phyloP scores from a whole-genome alignment of 345 rosid species.

The Melaleuca alternifolia region DNA sequence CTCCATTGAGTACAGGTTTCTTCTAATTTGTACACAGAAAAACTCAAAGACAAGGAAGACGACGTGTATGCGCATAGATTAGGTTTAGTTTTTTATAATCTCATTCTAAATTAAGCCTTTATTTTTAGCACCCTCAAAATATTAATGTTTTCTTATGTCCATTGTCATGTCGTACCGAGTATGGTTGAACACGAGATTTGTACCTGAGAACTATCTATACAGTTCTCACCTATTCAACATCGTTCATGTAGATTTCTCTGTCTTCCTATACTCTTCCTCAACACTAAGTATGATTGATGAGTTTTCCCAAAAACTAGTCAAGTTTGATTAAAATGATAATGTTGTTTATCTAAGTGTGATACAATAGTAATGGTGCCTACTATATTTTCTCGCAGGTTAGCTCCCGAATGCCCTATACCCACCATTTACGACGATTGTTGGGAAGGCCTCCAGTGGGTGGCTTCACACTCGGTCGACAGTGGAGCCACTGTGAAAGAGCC shows the following conservation, averaged over 20 bases:
- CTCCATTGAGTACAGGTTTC: constrained; percentile 25
- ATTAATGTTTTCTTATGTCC: neutral
- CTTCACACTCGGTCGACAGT: neutral
- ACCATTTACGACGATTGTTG: constrained; percentile 22
- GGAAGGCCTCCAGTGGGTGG: constrained; percentile 29
- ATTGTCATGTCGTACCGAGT: neutral
- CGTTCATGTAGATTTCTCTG: neutral
- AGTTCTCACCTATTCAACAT: neutral
- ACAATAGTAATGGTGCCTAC: neutral
- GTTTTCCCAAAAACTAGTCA: neutral
- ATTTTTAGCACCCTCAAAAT: neutral
- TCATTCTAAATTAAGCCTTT: neutral
- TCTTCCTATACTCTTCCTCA: neutral
- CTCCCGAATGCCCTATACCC: constrained; percentile 25
- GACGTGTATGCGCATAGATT: neutral
- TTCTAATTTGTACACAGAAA: neutral
- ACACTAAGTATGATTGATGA: neutral
- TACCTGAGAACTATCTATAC: neutral
- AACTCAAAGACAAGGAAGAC: neutral
- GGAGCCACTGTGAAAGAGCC: constrained; percentile 2
- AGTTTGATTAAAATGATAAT: neutral
- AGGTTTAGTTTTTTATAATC: neutral
- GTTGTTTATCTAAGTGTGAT: neutral
- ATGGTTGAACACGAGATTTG: neutral
- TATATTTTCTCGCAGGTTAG: constrained; percentile 8